A percentile compares a stretch with the other conserved stretches of the same genome.
Evolutionary conservation across 768 basidiomycete genomes (phyloP).

Genomic region (Lactarius pseudohatsudake): DNA sequence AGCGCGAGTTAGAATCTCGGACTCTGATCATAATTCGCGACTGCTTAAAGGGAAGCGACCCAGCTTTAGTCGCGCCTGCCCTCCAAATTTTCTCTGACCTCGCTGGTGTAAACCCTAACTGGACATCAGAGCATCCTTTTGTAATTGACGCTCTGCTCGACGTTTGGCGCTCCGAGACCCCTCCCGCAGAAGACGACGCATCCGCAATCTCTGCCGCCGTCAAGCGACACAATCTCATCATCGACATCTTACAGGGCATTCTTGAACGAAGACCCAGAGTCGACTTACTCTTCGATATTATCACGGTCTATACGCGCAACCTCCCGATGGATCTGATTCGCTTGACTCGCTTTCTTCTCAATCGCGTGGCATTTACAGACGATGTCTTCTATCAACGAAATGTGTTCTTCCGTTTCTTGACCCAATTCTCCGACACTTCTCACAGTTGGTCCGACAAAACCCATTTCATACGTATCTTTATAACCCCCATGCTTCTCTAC

Average conservation of each 20-base stretch:
- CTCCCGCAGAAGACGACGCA: constrained; percentile 37
- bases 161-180: constrained; percentile 63
- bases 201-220: constrained; percentile 50
- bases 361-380: constrained; percentile 74
- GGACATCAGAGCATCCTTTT: constrained; percentile 67
- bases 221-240: constrained; percentile 62
- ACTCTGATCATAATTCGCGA: constrained; percentile 52
- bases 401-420: constrained; percentile 79
- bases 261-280: constrained; percentile 73
- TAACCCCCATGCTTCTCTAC: constrained; percentile 84
- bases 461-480: constrained; percentile 72
- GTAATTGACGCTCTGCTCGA: constrained; percentile 70
- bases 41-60: constrained; percentile 52
- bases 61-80: constrained; percentile 59
- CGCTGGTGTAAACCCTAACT: constrained; percentile 59
- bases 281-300: constrained; percentile 86
- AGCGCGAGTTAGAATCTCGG: constrained; percentile 63
- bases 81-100: constrained; percentile 79
- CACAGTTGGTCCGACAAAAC: constrained; percentile 76
- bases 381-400: constrained; percentile 75
- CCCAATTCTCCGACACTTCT: constrained; percentile 70
- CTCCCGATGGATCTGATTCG: constrained; percentile 79
- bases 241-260: constrained; percentile 75
- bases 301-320: constrained; percentile 75
- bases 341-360: constrained; percentile 82